phyloP scores from a whole-genome alignment of 164 flowering plant species.

The Protea cynaroides region DNA sequence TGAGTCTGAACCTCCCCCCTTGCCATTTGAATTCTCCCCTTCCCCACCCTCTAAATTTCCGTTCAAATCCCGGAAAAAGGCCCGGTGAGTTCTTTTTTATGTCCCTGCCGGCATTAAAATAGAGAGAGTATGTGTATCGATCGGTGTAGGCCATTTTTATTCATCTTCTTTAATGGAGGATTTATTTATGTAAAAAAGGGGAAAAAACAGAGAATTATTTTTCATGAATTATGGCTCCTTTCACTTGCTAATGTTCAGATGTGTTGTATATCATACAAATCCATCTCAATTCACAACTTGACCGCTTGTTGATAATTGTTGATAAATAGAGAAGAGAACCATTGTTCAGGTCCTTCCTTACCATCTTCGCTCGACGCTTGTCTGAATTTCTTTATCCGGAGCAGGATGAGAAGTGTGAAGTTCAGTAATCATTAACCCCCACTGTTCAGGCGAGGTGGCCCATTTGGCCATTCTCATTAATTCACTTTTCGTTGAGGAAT shows the following conservation, averaged over 20 bases:
- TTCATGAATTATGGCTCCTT: constrained; percentile 8
- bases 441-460: neutral
- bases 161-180: constrained; percentile 22
- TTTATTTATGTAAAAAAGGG: constrained; percentile 1
- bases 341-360: constrained; percentile 9
- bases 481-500: too few species aligned
- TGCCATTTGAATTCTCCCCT: constrained; percentile 88
- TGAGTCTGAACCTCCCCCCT: constrained; percentile 60
- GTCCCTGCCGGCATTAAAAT: neutral
- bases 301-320: too few species aligned
- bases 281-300: constrained; percentile 5
- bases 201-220: neutral
- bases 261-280: constrained; percentile 4
- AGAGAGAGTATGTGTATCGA: too few species aligned
- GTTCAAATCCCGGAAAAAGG: constrained; percentile 60
- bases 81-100: constrained; percentile 40
- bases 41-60: constrained; percentile 72
- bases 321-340: too few species aligned
- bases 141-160: constrained; percentile 16
- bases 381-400: neutral
- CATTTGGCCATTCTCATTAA: too few species aligned
- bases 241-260: constrained; percentile 2
- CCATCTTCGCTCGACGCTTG: neutral
- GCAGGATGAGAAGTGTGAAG: neutral
- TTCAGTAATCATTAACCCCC: neutral